These are phyloP conservation scores for Talaromyces verruculosus DNA, from an alignment of 2,329 filamentous ascomycete genomes.

Conservation along the genomic window DNA sequence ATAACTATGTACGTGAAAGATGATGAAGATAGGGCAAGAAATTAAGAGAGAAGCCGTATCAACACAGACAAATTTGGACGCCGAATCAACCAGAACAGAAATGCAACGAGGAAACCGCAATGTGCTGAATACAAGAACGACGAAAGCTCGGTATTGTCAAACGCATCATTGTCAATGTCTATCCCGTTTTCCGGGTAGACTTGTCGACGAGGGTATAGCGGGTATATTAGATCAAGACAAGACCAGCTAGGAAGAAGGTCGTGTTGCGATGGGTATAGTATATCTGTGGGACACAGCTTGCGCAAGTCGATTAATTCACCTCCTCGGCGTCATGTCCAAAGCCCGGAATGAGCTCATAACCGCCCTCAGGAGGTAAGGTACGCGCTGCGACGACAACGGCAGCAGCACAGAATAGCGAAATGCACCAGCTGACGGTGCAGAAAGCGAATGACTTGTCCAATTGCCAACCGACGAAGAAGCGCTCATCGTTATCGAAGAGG, in stretches of 20 bases:
- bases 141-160: too few relatives aligned
- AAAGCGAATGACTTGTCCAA: slow-evolving; percentile 79
- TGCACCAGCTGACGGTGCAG: slow-evolving; percentile 61
- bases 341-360: slow-evolving; percentile 72
- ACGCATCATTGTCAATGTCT: too few relatives aligned
- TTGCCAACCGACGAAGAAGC: slow-evolving; percentile 79
- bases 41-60: not conserved
- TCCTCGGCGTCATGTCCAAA: slow-evolving; percentile 27
- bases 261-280: not conserved
- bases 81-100: not conserved
- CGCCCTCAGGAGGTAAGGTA: slow-evolving; percentile 74
- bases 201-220: not conserved
- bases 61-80: not conserved
- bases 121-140: not conserved
- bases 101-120: slow-evolving; percentile 5
- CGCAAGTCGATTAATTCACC: slow-evolving; percentile 4
- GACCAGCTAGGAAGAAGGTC: not conserved
- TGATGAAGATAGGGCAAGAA: not conserved
- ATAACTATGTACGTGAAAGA: slow-evolving; percentile 14
- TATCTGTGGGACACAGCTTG: not conserved
- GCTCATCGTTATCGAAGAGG: slow-evolving; percentile 76
- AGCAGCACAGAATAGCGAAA: slow-evolving; percentile 54
- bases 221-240: not conserved
- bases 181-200: too few relatives aligned
- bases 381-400: slow-evolving; percentile 67